Evolutionary conservation across 2,329 filamentous ascomycete genomes (phyloP).

Genomic region (Ascochyta clinopodiicola): DNA sequence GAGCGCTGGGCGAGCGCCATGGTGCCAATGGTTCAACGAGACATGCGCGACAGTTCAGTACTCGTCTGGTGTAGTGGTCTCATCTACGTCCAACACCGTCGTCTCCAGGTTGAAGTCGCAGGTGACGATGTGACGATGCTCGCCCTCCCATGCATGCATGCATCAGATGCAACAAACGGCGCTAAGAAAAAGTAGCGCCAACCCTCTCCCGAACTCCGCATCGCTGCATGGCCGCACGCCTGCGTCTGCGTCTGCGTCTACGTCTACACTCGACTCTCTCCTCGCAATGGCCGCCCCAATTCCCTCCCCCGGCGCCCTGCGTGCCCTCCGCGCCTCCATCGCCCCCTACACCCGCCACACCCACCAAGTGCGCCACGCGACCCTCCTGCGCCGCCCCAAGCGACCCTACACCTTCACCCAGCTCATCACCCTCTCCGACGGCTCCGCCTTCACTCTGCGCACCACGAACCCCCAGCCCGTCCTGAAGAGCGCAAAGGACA

Average conservation of each 20-base stretch:
- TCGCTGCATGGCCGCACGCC: background rate
- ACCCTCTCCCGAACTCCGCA: slow-evolving; percentile 30
- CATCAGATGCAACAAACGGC: background rate
- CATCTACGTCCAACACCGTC: too few species aligned
- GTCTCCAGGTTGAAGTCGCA: background rate
- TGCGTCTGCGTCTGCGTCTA: background rate
- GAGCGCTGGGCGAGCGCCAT: slow-evolving; percentile 33
- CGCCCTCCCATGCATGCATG: background rate
- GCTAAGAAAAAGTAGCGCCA: slow-evolving; percentile 16
- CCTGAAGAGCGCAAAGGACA: slow-evolving; percentile 76
- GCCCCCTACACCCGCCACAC: slow-evolving; percentile 24
- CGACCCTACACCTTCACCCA: slow-evolving; percentile 98
- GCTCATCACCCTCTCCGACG: slow-evolving; percentile 89
- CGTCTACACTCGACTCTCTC: slow-evolving; percentile 5
- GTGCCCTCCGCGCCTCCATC: slow-evolving; percentile 38
- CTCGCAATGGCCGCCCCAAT: slow-evolving; percentile 40
- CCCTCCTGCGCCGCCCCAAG: slow-evolving; percentile 84
- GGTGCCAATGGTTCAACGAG: background rate
- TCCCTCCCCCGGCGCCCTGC: slow-evolving; percentile 42
- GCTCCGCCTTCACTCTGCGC: slow-evolving; percentile 80
- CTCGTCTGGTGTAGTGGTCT: background rate
- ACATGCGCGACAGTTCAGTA: slow-evolving; percentile 1
- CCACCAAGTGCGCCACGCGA: slow-evolving; percentile 76
- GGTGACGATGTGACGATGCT: slow-evolving; percentile 1
- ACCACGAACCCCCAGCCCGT: slow-evolving; percentile 74